Evolutionary conservation across 208 protist species (phyloP).

Genomic region (Naegleria lovaniensis): DNA sequence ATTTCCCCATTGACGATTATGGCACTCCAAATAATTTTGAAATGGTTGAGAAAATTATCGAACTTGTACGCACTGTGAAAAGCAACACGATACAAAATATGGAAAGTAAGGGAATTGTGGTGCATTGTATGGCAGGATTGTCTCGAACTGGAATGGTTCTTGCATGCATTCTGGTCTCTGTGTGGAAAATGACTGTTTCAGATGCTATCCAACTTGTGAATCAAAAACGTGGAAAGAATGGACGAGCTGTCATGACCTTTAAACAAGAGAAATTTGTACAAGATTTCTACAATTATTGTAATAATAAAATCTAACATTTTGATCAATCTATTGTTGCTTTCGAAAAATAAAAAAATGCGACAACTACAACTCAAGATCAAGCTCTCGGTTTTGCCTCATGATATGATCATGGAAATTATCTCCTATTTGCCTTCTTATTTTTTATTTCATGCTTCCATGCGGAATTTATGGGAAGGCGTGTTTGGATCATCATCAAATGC

Average conservation of each 20-base stretch:
- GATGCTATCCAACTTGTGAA: not conserved
- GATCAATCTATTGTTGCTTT: no score
- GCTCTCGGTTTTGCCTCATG: no score
- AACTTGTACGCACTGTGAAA: not conserved
- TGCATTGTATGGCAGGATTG: not conserved
- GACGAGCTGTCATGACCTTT: not conserved
- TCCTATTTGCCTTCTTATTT: no score
- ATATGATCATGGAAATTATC: no score
- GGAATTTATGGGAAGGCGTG: no score
- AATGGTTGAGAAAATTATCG: not conserved
- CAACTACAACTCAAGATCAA: no score
- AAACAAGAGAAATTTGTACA: not conserved
- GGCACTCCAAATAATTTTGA: not conserved
- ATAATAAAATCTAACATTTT: no score
- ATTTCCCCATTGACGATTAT: not conserved
- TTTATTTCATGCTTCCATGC: no score
- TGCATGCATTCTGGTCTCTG: not conserved
- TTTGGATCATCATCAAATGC: no score
- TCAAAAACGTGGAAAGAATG: not conserved
- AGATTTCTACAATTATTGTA: not conserved
- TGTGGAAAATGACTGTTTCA: not conserved
- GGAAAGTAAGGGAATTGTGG: not conserved
- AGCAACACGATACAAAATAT: not conserved
- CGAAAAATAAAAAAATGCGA: no score
- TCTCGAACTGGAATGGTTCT: not conserved